Conservation (phyloP, 345 rosid species). For the Eucalyptus sp. region DNA sequence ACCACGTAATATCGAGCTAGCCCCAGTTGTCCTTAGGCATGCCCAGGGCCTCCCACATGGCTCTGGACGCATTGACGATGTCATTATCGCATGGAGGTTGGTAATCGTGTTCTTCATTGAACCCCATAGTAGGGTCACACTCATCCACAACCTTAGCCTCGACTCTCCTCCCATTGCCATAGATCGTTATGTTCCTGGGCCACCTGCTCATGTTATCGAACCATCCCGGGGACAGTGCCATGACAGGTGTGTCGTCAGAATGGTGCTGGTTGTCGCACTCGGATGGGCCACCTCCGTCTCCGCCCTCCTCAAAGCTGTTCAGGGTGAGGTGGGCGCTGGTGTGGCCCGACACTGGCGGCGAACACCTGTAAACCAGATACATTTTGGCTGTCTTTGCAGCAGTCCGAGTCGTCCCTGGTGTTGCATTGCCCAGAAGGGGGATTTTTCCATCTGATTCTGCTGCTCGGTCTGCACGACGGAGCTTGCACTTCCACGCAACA, state of each 20-base stretch:
- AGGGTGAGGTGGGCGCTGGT: background rate
- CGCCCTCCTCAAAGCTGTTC: background rate
- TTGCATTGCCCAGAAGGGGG: conserved; percentile 10
- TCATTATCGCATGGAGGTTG: background rate
- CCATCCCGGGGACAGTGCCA: conserved; percentile 22
- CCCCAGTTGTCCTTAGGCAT: background rate
- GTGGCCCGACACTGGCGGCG: background rate
- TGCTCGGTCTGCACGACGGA: conserved; percentile 7
- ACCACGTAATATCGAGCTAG: background rate
- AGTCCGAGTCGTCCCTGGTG: conserved; percentile 3
- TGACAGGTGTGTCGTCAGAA: background rate
- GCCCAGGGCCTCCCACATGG: background rate
- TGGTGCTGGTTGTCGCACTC: conserved; percentile 14
- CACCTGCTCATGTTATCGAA: background rate
- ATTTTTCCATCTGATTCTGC: conserved; percentile 4
- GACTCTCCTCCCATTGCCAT: background rate
- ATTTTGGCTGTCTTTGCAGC: conserved; percentile 8
- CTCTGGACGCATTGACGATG: background rate
- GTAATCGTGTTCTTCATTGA: background rate
- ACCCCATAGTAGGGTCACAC: background rate
- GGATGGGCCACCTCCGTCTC: conserved; percentile 5
- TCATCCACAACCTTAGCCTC: background rate
- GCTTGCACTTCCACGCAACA: background rate
- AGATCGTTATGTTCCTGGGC: background rate
- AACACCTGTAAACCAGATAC: background rate